Percentiles rank a stretch among this genome's conserved stretches.
Evolutionary conservation across 768 basidiomycete species (phyloP).

Genomic region (Agaricus blazei): DNA sequence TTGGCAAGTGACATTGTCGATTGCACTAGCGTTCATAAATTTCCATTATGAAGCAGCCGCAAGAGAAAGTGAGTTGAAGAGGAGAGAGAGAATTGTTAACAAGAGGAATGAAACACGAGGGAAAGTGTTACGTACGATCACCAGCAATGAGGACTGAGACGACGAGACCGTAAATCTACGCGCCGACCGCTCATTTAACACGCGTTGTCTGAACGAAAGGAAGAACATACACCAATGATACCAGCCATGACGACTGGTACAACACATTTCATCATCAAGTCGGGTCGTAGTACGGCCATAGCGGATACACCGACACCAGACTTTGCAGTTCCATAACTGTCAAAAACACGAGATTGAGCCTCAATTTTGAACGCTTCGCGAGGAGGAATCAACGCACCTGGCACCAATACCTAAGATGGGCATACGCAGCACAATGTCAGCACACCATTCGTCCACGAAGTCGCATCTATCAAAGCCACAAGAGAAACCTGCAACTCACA

Average conservation of each 20-base stretch:
- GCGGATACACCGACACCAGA: slow-evolving; percentile 97
- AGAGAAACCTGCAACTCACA: slow-evolving; percentile 51
- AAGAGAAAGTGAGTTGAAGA: background rate
- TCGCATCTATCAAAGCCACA: background rate
- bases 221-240: slow-evolving; percentile 90
- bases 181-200: background rate
- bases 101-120: background rate
- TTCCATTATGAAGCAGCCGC: too few relatives aligned
- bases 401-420: slow-evolving; percentile 67
- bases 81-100: background rate
- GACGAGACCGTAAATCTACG: slow-evolving; percentile 93
- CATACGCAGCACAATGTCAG: background rate
- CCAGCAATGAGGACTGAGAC: slow-evolving; percentile 95
- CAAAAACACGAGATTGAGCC: background rate
- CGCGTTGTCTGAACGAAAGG: background rate
- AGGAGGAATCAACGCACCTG: slow-evolving; percentile 41
- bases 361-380: slow-evolving; percentile 1
- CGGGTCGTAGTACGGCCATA: slow-evolving; percentile 95
- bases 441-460: too few relatives aligned
- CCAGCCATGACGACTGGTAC: slow-evolving; percentile 99
- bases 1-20: slow-evolving; percentile 85
- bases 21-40: slow-evolving; percentile 39
- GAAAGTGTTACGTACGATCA: slow-evolving; percentile 55
- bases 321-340: slow-evolving; percentile 97
- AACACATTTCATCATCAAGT: slow-evolving; percentile 97